Base-by-base conservation (phyloP, 2,329 filamentous ascomycete species). In the Macrophomina phaseolina region DNA sequence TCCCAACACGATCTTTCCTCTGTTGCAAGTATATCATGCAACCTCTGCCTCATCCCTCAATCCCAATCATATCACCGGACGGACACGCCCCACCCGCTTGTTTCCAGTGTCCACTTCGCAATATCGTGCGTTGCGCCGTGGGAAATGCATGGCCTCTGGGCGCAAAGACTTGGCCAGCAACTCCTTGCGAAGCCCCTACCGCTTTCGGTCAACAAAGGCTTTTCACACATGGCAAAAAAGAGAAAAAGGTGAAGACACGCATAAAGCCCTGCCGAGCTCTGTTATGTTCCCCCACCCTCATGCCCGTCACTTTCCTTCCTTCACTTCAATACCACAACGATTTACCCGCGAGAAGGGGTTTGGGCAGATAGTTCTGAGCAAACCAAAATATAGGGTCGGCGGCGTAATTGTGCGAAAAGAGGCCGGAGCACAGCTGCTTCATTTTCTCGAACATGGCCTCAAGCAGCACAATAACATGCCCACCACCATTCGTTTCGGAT, bases 401-500 rank as follows among this genome's bases (percentile, higher is more conserved):
- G 7, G 42, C 12, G 16, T 4, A 5, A 45, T 2, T 14, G 9
- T 12, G 11, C 12, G 5, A 45, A 9, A 45, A 45, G 12, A 45
- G 16, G 1, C 23, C 23, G 42, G 8, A 12, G 42, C 42, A 14
- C 16, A 45, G 30, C 32, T 53, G 14, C 51, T 38, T n/a, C 32
- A 30, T 8, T 5, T n/a, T 40, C 5, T 16, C 16, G 8, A 38
- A 5, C 11, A 62, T 62, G 58, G 32, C 61, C 32, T 48, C 32
- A 1, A 34, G 28, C 45, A 52, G 38, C 8, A 40, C 32, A 3
- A 52, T 30, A n/a, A 30, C 52, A 36, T 75, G 72, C 64, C 71
- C 72, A 8, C 48, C 68, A 36, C 74, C 72, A 11, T 67, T 75
- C 55, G 69, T 74, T 1, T 72, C 74, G 52, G 52, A 70, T 45